Evolutionary conservation across 257 asterid species (phyloP), one percentile per base, ranked within the genome.

Genomic region (Solanum microdontum): DNA sequence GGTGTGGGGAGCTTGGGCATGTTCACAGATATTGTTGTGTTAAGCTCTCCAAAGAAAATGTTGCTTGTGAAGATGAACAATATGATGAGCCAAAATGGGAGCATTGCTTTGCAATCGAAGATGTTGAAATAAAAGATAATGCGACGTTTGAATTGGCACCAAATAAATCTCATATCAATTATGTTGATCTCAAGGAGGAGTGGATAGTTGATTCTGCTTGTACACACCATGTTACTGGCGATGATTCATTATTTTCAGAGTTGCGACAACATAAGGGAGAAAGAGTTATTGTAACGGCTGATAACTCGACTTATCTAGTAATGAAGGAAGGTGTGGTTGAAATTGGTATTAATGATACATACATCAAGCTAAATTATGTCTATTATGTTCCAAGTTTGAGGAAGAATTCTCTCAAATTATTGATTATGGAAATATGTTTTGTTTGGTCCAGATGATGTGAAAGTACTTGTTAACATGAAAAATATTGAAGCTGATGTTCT

Each of bases 371-470:
- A 51, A 68, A 87, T 19, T 74, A 87, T 5, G 87, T 87, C 70
- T 89, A 21, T 55, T 88, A 85, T 85, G 83, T 85, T 69, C 86
- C 14, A 68, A 36, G 87, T 45, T 86, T 86, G 64, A 82, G 37
- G 33, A 48, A 88, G 23, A 66, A 8, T 11, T 88, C 2, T 79
- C 90, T 24, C 89, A 88, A 33, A 86, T 90, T 21, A 86, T 64
- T 3, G 13, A 86, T 30, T 90, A 82, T 69, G 28, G 58, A 66
- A 87, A 58, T 88, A 77, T 84, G 74, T 86, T 66, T 45, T 88
- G 17, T 86, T 90, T 36, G 23, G 88, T 62, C 86, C 80, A 7
- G 30, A 87, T 28, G 91, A 84, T 80, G 60, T 89, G 17, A 86
- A 88, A 23, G 34, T 87, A 8, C 51, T 86, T 70, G 75, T 75